A percentile compares a stretch with the other conserved stretches of the same genome.
These are phyloP conservation scores for Petunia axillaris DNA, from an alignment of 257 asterid genomes.

Conservation along the genomic window DNA sequence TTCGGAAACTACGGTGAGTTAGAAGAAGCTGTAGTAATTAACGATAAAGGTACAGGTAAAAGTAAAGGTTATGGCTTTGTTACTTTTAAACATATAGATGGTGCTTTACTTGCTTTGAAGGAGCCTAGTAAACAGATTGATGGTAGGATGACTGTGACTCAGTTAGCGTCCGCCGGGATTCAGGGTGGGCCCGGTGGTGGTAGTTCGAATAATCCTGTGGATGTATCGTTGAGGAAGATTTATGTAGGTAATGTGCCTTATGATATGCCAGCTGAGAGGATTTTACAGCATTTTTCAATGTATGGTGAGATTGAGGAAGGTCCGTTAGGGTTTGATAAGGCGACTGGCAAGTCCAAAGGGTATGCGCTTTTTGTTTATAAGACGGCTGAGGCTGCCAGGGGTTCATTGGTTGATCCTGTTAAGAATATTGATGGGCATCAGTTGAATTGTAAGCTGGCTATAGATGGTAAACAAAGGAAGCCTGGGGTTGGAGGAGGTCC, in stretches of 20 bases:
- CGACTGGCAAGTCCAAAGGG: constrained; percentile 84
- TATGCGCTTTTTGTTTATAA: constrained; percentile 82
- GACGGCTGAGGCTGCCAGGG: constrained; percentile 71
- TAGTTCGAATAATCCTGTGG: constrained; percentile 49
- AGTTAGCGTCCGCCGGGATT: constrained; percentile 77
- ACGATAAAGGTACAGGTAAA: constrained; percentile 75
- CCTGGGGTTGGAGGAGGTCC: constrained; percentile 54
- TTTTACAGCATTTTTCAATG: constrained; percentile 69
- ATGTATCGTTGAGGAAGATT: constrained; percentile 75
- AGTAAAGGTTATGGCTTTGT: constrained; percentile 79
- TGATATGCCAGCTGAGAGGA: constrained; percentile 75
- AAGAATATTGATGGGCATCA: constrained; percentile 81
- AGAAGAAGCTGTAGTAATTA: constrained; percentile 81
- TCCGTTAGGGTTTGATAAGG: constrained; percentile 83
- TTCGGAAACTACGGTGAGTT: constrained; percentile 70
- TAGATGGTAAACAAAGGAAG: constrained; percentile 73
- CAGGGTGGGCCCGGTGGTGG: constrained; percentile 58
- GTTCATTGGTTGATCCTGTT: constrained; percentile 64
- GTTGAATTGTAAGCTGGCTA: constrained; percentile 74
- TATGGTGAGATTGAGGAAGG: constrained; percentile 95
- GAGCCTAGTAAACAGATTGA: constrained; percentile 85
- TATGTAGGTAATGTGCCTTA: constrained; percentile 78
- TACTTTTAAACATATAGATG: constrained; percentile 77
- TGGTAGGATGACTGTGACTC: constrained; percentile 82
- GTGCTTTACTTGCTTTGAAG: constrained; percentile 73